Percentiles rank a stretch among this genome's conserved stretches.
Conservation (phyloP, 441 rosid species). For the Hura crepitans region DNA sequence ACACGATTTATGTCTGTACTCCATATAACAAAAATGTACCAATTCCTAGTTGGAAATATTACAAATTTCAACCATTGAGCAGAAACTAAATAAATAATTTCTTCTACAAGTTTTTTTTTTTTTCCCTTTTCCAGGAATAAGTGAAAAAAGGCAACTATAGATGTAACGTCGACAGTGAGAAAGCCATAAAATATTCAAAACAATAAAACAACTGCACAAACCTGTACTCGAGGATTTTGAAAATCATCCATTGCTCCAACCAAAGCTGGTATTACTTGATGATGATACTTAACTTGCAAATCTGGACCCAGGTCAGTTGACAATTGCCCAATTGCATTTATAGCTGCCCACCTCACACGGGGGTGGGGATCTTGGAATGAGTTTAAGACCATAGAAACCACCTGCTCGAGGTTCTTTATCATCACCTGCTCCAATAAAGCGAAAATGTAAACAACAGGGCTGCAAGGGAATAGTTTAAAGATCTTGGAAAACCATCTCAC, state of each 20-base stretch:
- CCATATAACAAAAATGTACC: no score
- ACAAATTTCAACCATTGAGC: no score
- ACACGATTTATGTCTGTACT: no score
- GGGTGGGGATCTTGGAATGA: slow-evolving; percentile 83
- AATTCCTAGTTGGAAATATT: no score
- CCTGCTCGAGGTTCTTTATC: slow-evolving; percentile 72
- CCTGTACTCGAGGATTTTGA: slow-evolving; percentile 90
- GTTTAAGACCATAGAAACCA: slow-evolving; percentile 67
- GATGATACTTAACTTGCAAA: slow-evolving; percentile 83
- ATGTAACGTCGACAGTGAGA: neutral
- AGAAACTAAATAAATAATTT: no score
- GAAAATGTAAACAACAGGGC: slow-evolving; percentile 25
- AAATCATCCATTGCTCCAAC: slow-evolving; percentile 88
- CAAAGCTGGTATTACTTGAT: slow-evolving; percentile 67
- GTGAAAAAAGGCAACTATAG: no score
- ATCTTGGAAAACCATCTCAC: neutral
- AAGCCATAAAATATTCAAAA: neutral
- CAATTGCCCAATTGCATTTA: slow-evolving; percentile 81
- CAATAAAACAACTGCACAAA: slow-evolving; percentile 21
- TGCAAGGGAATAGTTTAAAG: neutral
- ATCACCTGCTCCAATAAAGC: slow-evolving; percentile 46
- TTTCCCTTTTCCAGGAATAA: no score
- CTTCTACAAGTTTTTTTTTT: no score
- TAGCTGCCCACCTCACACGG: slow-evolving; percentile 92
- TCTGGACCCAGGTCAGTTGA: slow-evolving; percentile 94